phyloP scores from a whole-genome alignment of 1,284 basidiomycete species.

The Tilletia setariae region DNA sequence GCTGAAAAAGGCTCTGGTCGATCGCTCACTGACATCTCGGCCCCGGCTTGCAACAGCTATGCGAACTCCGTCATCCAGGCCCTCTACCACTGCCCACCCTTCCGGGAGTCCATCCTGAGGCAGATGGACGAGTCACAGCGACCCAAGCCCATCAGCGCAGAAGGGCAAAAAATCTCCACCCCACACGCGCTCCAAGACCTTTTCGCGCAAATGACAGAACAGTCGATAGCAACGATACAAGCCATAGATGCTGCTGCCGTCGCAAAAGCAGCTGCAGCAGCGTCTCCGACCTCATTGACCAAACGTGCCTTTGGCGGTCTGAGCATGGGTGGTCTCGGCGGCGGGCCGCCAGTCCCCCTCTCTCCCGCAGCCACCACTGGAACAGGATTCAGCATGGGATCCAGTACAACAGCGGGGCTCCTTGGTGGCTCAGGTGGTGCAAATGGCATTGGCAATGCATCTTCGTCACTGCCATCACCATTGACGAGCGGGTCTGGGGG shows the following conservation, averaged over 20 bases:
- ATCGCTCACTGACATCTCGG: neutral
- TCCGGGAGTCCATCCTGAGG: conserved; percentile 67
- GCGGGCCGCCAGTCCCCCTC: neutral
- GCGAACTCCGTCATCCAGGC: conserved; percentile 96
- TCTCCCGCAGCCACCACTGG: neutral
- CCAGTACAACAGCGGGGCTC: neutral
- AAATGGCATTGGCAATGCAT: neutral
- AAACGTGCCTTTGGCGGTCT: conserved; percentile 6
- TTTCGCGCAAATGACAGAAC: conserved; percentile 12
- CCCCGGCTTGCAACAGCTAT: conserved; percentile 59
- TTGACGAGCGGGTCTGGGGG: neutral
- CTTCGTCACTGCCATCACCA: neutral
- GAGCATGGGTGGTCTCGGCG: conserved; percentile 12
- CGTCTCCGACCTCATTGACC: neutral
- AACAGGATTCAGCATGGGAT: neutral
- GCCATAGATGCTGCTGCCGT: neutral
- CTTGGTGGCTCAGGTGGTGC: neutral
- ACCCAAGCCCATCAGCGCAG: neutral
- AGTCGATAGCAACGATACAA: conserved; percentile 5
- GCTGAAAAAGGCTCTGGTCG: neutral
- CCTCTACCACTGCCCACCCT: conserved; percentile 81
- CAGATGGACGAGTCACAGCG: conserved; percentile 17
- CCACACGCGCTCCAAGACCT: conserved; percentile 4
- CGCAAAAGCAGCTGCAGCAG: neutral
- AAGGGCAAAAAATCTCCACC: neutral